Evolutionary conservation across 2,329 filamentous ascomycete species (phyloP), one percentile per base, ranked within the genome.

Genomic region (Nothophoma quercina): DNA sequence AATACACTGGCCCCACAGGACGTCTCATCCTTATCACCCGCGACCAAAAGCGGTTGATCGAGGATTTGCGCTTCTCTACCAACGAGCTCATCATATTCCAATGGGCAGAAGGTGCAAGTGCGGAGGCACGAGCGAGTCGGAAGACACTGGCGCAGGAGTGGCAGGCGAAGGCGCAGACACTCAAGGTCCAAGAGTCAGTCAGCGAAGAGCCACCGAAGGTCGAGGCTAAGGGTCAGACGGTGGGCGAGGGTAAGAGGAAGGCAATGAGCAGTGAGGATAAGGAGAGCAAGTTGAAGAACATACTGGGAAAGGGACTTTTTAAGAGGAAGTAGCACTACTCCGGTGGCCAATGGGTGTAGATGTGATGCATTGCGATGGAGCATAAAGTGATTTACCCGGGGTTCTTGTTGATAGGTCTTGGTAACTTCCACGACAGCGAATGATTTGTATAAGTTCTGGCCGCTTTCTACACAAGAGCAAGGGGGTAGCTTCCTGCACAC

Each of bases 41-140:
- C 36, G 73, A 75, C 7, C 71, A 74, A 28, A 81, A 81, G 68
- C 83, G 72, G 35, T 77, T 97, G n/a, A 89, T 97, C 51, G 80
- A 82, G 43, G 85, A 88, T 50, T 82, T 96, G 61, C 85, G 87
- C 12, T 83, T 97, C 57, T 82, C 81, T 3, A 86, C 87, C 6
- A 83, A 85, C 26, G 87, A 93, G 25, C 78, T 96, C 7, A 78
- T 97, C 34, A 93, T 88, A 54, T 83, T 96, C 55, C 76, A 86
- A 1, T 96, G 91, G 90, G 84, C 86, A 16, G 83, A 87, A 38
- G 79, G 74, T 29, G 88, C 87, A 1, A 79, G 83, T n/a, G 65
- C 77, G 1, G 76, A 81, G 9, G 82, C 81, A 4, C 79, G 87
- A 53, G 81, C 81, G 23, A 76, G 48, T 75, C 62, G 64, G 19